phyloP scores from a whole-genome alignment of 1,284 basidiomycete species.

The Apiotrichum brassicae region DNA sequence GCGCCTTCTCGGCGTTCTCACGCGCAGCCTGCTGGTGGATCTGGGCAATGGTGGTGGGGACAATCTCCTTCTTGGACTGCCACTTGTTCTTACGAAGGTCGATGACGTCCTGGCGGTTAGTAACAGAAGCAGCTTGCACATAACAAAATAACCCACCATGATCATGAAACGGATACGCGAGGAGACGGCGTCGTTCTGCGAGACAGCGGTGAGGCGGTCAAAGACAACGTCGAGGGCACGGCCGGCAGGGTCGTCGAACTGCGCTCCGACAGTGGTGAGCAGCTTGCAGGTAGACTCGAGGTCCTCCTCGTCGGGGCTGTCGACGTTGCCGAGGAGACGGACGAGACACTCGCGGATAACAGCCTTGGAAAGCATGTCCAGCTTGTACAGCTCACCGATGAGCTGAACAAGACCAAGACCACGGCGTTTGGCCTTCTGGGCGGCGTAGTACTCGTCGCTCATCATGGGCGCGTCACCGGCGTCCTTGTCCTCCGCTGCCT shows the following conservation, averaged over 20 bases:
- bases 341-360: conserved; percentile 97
- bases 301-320: conserved; percentile 94
- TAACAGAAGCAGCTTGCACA: conserved; percentile 1
- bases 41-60: conserved; percentile 83
- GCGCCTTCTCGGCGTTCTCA: conserved; percentile 69
- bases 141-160: conserved; percentile 55
- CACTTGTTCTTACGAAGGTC: conserved; percentile 81
- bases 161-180: conserved; percentile 94
- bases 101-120: conserved; percentile 63
- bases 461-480: conserved; percentile 57
- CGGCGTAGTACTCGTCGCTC: conserved; percentile 94
- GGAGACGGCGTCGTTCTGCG: conserved; percentile 65
- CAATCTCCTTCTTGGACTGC: conserved; percentile 64
- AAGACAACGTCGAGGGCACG: conserved; percentile 80
- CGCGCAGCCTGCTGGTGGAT: conserved; percentile 73
- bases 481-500: conserved; percentile 46
- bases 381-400: conserved; percentile 96
- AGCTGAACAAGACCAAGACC: conserved; percentile 96
- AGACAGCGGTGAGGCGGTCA: conserved; percentile 74
- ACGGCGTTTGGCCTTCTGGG: conserved; percentile 92
- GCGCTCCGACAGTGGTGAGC: conserved; percentile 76
- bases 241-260: conserved; percentile 69
- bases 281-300: conserved; percentile 94
- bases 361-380: conserved; percentile 86
- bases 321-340: conserved; percentile 84